Conservation (phyloP, 75 land plant genomes). For the Isoetes taiwanensis region DNA sequence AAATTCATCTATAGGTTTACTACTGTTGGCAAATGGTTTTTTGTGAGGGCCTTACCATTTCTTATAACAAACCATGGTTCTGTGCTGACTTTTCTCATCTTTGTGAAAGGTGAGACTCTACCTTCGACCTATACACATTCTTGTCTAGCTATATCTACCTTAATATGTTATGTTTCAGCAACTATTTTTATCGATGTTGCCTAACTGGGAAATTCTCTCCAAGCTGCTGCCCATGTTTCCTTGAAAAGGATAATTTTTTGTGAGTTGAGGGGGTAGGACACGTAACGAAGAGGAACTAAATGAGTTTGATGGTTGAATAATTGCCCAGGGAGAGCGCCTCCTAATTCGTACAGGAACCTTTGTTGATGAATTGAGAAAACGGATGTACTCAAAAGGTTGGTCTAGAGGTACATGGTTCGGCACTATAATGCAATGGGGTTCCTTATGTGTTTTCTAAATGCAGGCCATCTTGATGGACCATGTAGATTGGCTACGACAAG, state of each 20-base stretch:
- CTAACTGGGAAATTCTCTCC: constrained; percentile 31
- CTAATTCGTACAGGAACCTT: constrained; percentile 30
- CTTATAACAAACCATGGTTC: constrained; percentile 32
- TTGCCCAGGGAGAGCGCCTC: constrained; percentile 20
- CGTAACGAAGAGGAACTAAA: no score
- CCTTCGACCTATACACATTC: background rate
- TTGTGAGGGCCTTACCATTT: constrained; percentile 19
- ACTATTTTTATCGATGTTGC: constrained; percentile 34
- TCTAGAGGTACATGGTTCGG: no score
- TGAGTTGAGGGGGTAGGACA: no score
- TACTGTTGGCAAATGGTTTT: constrained; percentile 26
- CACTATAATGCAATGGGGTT: no score
- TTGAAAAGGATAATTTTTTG: constrained; percentile 24
- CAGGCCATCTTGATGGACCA: constrained; percentile 38
- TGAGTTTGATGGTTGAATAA: constrained; percentile 18
- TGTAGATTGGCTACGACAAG: constrained; percentile 31
- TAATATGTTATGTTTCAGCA: constrained; percentile 9
- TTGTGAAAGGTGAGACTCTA: constrained; percentile 20
- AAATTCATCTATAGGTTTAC: constrained; percentile 30
- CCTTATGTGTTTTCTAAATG: background rate
- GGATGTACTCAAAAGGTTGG: constrained; percentile 22
- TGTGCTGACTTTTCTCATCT: constrained; percentile 34
- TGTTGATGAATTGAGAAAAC: constrained; percentile 30
- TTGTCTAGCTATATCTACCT: background rate
- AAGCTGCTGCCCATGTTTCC: constrained; percentile 28